Evolutionary conservation across 2,329 filamentous ascomycete species (phyloP), one percentile per base, ranked within the genome.

Genomic region (Sclerotinia borealis): DNA sequence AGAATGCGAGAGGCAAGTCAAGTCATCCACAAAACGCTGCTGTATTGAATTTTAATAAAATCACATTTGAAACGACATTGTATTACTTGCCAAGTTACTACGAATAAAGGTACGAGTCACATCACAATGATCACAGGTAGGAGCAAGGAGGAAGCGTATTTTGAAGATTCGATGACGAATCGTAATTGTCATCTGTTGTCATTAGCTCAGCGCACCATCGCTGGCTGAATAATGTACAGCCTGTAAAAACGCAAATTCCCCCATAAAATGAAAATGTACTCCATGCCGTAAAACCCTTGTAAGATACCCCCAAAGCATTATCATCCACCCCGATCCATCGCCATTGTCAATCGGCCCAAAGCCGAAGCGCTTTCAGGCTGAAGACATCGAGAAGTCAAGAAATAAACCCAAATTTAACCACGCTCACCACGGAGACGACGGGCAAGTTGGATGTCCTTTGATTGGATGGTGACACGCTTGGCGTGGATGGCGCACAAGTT

Each of bases 401-500:
- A 61, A 58, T 22, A 37, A 64, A 61, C 63, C 48, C 52, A 65
- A 66, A 67, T 79, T 85, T 86, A 93, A 83, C 91, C 92, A 79
- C 91, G 89, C 84, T 95, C 93, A 71, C 95, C 95, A 75, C 95
- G 91, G 76, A 99, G 91, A 75, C 95, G 91, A 72, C 95, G 90
- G 75, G 93, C 93, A 58, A 98, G 87, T 82, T 98, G 93, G 77
- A 98, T 97, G 75, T 97, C 93, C 85, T 72, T 71, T 34, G 66
- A 68, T 66, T 93, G 93, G 80, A 98, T 98, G 76, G 93, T 98
- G 76, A 98, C 95, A 83, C 95, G 92, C 88, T 98, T 98, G 81
- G 95, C 93, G 82, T 98, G 95, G 79, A 98, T 96, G 76, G 95
- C 93, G 82, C 93, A 98, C 96, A 71, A 83, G 84, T 98, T 98